Conservation (phyloP, 129 eudicot genomes). For the Silybum marianum region DNA sequence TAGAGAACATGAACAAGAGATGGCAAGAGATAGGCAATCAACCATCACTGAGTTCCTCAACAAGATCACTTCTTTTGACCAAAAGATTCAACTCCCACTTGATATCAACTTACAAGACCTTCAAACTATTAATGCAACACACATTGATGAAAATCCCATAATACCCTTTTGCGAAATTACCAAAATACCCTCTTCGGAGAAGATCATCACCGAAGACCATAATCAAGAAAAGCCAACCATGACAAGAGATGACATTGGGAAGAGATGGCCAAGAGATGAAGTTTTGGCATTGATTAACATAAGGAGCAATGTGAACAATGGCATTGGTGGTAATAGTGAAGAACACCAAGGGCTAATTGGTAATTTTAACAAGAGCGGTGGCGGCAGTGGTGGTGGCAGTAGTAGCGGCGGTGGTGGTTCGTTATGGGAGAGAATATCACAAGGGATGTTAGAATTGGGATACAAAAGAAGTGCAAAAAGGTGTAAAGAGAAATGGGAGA, state of each 20-base stretch:
- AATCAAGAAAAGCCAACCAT: slow-evolving; percentile 10
- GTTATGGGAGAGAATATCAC: slow-evolving; percentile 83
- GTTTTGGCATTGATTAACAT: slow-evolving; percentile 78
- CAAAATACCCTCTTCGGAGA: slow-evolving; percentile 14
- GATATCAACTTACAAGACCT: slow-evolving; percentile 36
- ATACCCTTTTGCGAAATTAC: neutral
- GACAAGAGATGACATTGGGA: slow-evolving; percentile 52
- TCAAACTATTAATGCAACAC: slow-evolving; percentile 1
- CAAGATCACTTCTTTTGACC: slow-evolving; percentile 53
- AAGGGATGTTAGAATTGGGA: slow-evolving; percentile 73
- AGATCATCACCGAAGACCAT: slow-evolving; percentile 10
- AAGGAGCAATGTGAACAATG: slow-evolving; percentile 50
- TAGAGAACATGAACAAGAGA: slow-evolving; percentile 59
- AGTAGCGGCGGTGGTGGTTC: slow-evolving; percentile 40
- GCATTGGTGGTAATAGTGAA: slow-evolving; percentile 9
- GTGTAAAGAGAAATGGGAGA: slow-evolving; percentile 97
- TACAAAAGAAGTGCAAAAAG: slow-evolving; percentile 84
- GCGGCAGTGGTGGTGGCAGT: neutral
- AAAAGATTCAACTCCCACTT: slow-evolving; percentile 35
- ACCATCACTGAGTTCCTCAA: slow-evolving; percentile 57
- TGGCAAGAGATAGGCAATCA: slow-evolving; percentile 61
- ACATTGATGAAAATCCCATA: slow-evolving; percentile 3
- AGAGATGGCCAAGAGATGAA: slow-evolving; percentile 89
- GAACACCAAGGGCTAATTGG: slow-evolving; percentile 13
- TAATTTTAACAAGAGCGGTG: slow-evolving; percentile 1